Conservation (phyloP, 2,329 filamentous ascomycete species). For the Diaporthe sp. region DNA sequence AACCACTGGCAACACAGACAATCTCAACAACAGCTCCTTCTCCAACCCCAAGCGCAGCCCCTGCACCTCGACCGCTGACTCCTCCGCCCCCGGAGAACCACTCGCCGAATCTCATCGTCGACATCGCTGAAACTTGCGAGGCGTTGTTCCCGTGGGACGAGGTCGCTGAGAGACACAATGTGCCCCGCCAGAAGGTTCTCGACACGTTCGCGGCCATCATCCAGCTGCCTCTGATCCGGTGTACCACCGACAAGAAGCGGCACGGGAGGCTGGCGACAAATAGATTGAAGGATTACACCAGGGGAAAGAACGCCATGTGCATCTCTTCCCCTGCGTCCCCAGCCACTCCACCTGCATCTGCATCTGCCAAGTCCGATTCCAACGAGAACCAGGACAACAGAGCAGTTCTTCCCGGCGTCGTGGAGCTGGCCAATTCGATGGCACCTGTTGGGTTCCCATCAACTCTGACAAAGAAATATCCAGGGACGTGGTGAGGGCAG, state of each 20-base stretch:
- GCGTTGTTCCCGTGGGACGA: slow-evolving; percentile 61
- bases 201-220: slow-evolving; percentile 64
- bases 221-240: slow-evolving; percentile 62
- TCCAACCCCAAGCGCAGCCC: slow-evolving; percentile 2
- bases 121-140: slow-evolving; percentile 64
- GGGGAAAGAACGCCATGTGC: slow-evolving; percentile 51
- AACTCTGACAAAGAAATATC: slow-evolving; percentile 29
- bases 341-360: not conserved
- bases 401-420: slow-evolving; percentile 32
- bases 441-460: slow-evolving; percentile 38
- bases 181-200: slow-evolving; percentile 58
- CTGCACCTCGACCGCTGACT: not conserved
- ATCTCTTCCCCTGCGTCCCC: slow-evolving; percentile 7
- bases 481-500: slow-evolving; percentile 29
- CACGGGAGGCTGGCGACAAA: slow-evolving; percentile 57
- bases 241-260: slow-evolving; percentile 59
- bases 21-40: not conserved
- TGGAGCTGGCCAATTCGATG: slow-evolving; percentile 41
- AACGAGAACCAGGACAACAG: slow-evolving; percentile 7
- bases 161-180: slow-evolving; percentile 60
- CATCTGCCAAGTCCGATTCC: slow-evolving; percentile 25
- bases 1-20: not conserved
- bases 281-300: slow-evolving; percentile 59
- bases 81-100: slow-evolving; percentile 49
- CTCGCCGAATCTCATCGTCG: slow-evolving; percentile 58